These are phyloP conservation scores for Punctularia strigosozonata DNA, from an alignment of 768 basidiomycete genomes.

Conservation along the genomic window DNA sequence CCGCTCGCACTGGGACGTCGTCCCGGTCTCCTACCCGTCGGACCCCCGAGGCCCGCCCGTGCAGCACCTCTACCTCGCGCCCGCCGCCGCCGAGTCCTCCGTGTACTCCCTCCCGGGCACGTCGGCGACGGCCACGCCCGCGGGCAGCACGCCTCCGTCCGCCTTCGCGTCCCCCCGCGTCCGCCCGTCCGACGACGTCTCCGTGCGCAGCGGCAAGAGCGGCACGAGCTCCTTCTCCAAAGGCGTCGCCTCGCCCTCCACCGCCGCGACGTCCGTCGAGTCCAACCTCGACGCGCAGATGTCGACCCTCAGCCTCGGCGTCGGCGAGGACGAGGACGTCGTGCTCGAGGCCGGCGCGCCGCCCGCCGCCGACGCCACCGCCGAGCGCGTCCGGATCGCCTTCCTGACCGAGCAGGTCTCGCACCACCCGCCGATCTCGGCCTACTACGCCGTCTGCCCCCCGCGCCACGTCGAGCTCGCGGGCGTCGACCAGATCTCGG, in stretches of 20 bases:
- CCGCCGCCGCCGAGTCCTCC: conserved; percentile 10
- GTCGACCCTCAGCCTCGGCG: conserved; percentile 47
- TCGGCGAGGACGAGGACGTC: conserved; percentile 19
- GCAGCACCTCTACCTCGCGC: conserved; percentile 28
- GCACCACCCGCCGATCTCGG: conserved; percentile 93
- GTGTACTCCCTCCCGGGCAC: conserved; percentile 12
- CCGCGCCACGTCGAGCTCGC: conserved; percentile 54
- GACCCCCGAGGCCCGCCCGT: conserved; percentile 35
- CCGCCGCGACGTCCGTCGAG: conserved; percentile 35
- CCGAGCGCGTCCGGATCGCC: conserved; percentile 47
- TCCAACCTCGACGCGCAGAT: conserved; percentile 39
- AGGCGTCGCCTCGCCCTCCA: conserved; percentile 41
- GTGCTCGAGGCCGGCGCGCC: conserved; percentile 22
- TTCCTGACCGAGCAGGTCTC: conserved; percentile 92
- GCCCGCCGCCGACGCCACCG: conserved; percentile 9
- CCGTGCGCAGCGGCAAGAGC: conserved; percentile 41
- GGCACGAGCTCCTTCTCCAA: conserved; percentile 41
- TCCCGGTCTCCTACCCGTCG: conserved; percentile 42
- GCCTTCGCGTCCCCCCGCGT: conserved; percentile 43
- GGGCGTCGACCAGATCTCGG: conserved; percentile 90
- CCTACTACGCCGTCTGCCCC: conserved; percentile 72
- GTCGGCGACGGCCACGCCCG: no score
- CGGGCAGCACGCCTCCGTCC: conserved; percentile 8
- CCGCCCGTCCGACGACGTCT: no score
- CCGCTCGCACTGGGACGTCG: conserved; percentile 76